Base-by-base conservation (phyloP, 2,329 filamentous ascomycete species). In the Talaromyces amestolkiae region DNA sequence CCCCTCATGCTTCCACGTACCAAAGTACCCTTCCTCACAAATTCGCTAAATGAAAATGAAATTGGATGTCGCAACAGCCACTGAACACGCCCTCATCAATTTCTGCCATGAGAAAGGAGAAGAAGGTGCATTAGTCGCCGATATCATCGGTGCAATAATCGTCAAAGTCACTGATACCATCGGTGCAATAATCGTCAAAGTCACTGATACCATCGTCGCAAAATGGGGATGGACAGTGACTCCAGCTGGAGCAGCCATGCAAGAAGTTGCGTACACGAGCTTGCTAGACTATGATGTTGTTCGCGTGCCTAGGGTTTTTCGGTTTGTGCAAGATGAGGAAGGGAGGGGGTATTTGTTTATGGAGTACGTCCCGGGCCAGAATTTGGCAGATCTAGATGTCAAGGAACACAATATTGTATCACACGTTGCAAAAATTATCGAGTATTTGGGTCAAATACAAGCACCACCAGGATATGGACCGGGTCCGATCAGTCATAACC, bases 301-400 rank as follows among this genome's bases (percentile, higher is more conserved):
- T 61, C 67, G 68, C 17, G 65, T 73, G 39, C 70, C 70, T 22
- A 53, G 24, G 13, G 64, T 73, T 33, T 68, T 70, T 60, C 69
- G 69, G 47, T 72, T 68, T 41, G 65, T 73, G 33, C 47, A 67
- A 27, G 54, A 69, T 19, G 33, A 49, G 10, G 61, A 33, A 19
- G 63, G 63, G 31, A 63, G 35, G 58, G 70, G 70, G n/a, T 74
- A 68, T 31, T 61, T 73, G 3, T 72, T 72, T 51, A 73, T 72
- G 69, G 68, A 73, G 39, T 72, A 72, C 54, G 61, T 72, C 41
- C 64, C 66, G 4, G 68, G 70, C 0, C 65, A 63, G 65, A 69
- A 39, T 19, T 43, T 72, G 24, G 41, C 64, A 9, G 61, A 68
- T 10, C 11, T 71, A 3, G 65, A 70, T 43, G 31, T 69, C 22